Conservation (phyloP, 2,329 filamentous ascomycete genomes). For the Fusarium xyrophilum region DNA sequence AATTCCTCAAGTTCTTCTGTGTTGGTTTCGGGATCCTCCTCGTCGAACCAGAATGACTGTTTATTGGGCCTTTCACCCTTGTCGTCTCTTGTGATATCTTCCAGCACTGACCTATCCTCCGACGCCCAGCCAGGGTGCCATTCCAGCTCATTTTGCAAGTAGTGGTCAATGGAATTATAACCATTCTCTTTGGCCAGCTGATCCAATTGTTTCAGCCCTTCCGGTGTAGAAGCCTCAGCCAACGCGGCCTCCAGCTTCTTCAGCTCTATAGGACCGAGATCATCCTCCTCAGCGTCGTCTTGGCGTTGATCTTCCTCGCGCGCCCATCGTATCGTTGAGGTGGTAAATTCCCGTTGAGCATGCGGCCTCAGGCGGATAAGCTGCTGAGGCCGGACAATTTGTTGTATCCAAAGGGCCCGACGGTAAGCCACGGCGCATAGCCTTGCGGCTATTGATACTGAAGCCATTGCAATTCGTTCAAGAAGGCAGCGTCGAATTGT, state of each 20-base stretch:
- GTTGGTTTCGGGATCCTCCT: conserved; percentile 56
- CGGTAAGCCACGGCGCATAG: conserved; percentile 48
- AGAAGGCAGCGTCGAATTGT: conserved; percentile 30
- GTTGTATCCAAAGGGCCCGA: conserved; percentile 38
- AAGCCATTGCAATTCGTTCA: conserved; percentile 47
- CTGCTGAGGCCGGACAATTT: conserved; percentile 36
- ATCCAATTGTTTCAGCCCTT: conserved; percentile 46
- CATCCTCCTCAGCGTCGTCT: conserved; percentile 39
- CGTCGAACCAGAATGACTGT: conserved; percentile 57
- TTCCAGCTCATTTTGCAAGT: conserved; percentile 41
- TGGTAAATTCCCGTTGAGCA: conserved; percentile 43
- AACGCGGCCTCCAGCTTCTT: conserved; percentile 44
- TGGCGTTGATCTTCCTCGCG: conserved; percentile 29
- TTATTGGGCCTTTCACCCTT: conserved; percentile 46
- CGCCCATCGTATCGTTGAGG: conserved; percentile 43
- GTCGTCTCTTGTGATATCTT: conserved; percentile 44
- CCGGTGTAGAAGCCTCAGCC: conserved; percentile 42
- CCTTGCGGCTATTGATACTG: conserved; percentile 49
- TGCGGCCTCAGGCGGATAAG: conserved; percentile 33
- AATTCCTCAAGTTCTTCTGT: conserved; percentile 67
- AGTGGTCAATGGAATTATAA: conserved; percentile 45
- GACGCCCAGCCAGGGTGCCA: conserved; percentile 42
- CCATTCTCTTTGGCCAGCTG: conserved; percentile 47
- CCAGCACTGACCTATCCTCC: conserved; percentile 45
- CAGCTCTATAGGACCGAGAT: conserved; percentile 40